Base-by-base conservation (phyloP, 176 grass and related monocot genomes). In the Stipa capillata region DNA sequence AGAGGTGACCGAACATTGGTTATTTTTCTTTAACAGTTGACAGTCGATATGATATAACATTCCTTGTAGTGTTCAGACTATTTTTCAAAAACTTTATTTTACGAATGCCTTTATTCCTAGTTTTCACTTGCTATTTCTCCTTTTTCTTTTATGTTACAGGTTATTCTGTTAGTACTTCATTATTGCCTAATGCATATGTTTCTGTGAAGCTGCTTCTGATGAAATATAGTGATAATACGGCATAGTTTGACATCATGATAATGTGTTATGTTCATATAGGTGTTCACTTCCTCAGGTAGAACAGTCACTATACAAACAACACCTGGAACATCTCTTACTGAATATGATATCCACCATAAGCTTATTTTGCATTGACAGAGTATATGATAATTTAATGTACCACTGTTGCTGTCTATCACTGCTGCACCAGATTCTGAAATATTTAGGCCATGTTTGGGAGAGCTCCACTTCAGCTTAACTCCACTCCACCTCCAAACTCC, bases 1-100 rank as follows among this genome's bases (percentile, higher is more conserved):
- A 87, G 84, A 99, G 88, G 96, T 99, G 83, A 83, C 6, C 18
- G 13, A 69, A 55, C 25, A 43, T 45, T 80, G 39, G 57, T 39
- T 42, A 47, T 57, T 47, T 56, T n/a, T n/a, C 11, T 61, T 79
- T 36, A 15, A 60, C 48, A 79, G 27, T 27, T 67, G 32, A 79
- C 58, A 80, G 25, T 23, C 59, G 36, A 65, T 69, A 52, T 33
- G 58, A 32, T 41, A 28, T 47, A 24, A 14, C 7, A 7, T 70
- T 42, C 14, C 4, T 37, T 71, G 17, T 73, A 9, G 33, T 15
- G 61, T 83, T 86, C 8, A 47, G 44, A 44, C 47, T 73, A 44
- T 25, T 85, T 23, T 74, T 57, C 1, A 36, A 55, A 57, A 27
- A n/a, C n/a, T n/a, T 60, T 4, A 0, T 85, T 32, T 55, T 54